Evolutionary conservation across 352 stramenopile genomes (phyloP).

Genomic region (Thraustochytrium sp.): DNA sequence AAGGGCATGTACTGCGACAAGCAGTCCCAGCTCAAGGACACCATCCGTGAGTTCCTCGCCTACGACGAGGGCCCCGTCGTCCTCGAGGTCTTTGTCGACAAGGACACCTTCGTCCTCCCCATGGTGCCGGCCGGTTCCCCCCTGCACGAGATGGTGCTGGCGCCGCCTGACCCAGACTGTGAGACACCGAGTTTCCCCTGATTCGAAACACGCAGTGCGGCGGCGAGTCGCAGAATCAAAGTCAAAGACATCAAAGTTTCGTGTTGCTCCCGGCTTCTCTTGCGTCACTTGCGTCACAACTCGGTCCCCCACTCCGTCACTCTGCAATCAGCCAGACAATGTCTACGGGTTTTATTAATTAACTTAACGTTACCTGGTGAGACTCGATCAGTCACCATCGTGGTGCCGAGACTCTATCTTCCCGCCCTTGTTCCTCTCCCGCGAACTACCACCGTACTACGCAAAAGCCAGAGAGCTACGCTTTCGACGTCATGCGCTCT

Average conservation of each 20-base stretch:
- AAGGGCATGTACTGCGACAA: constrained; percentile 77
- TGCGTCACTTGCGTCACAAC: neutral
- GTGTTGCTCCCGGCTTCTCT: neutral
- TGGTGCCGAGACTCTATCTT: too few relatives aligned
- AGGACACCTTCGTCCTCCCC: constrained; percentile 51
- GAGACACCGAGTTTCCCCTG: too few relatives aligned
- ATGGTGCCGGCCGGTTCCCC: constrained; percentile 46
- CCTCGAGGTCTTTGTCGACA: constrained; percentile 54
- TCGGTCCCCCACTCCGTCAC: neutral
- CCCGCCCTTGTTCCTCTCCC: too few relatives aligned
- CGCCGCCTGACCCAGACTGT: neutral
- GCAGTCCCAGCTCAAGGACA: constrained; percentile 75
- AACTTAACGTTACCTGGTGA: too few relatives aligned
- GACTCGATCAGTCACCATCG: too few relatives aligned
- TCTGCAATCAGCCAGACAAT: neutral
- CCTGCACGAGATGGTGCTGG: constrained; percentile 58
- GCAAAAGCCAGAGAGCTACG: too few relatives aligned
- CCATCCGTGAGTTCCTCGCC: constrained; percentile 82
- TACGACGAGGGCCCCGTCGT: constrained; percentile 58
- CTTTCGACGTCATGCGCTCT: too few relatives aligned
- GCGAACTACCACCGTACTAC: too few relatives aligned
- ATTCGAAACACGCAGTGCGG: too few relatives aligned
- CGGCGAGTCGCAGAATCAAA: neutral
- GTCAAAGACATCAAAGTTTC: neutral
- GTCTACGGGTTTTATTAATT: too few relatives aligned